Percentiles rank a stretch among this genome's conserved stretches.
Conservation (phyloP, 1,284 basidiomycete species). For the Fomitiporia mediterranea region DNA sequence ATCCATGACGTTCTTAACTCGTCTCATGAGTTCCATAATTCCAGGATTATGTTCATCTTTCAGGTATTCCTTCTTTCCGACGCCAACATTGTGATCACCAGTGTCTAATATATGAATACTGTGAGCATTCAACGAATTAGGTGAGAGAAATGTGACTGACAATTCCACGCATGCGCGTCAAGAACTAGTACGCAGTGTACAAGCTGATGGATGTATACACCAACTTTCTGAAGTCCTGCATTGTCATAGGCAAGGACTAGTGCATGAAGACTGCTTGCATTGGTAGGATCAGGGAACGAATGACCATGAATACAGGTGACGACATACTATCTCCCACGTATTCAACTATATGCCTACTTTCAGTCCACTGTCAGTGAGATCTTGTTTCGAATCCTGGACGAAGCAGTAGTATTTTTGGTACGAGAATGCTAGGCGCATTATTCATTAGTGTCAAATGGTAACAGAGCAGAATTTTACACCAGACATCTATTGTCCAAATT, state of each 20-base stretch:
- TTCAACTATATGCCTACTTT: slow-evolving; percentile 36
- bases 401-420: slow-evolving; percentile 20
- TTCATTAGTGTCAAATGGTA: too few species aligned
- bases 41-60: slow-evolving; percentile 37
- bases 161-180: slow-evolving; percentile 23
- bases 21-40: slow-evolving; percentile 44
- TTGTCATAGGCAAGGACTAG: slow-evolving; percentile 29
- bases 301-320: slow-evolving; percentile 36
- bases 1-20: slow-evolving; percentile 38
- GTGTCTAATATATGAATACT: too few species aligned
- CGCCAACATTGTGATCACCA: slow-evolving; percentile 42
- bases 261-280: slow-evolving; percentile 29
- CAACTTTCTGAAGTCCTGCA: slow-evolving; percentile 30
- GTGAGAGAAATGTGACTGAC: too few species aligned
- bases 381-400: slow-evolving; percentile 34
- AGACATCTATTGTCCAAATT: slow-evolving; percentile 49
- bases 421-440: slow-evolving; percentile 21
- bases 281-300: too few species aligned
- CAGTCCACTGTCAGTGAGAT: slow-evolving; percentile 37
- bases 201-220: slow-evolving; percentile 30
- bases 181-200: slow-evolving; percentile 31
- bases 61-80: slow-evolving; percentile 40
- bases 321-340: slow-evolving; percentile 49
- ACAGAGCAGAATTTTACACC: too few species aligned
- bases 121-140: too few species aligned